phyloP scores from a whole-genome alignment of 257 asterid genomes.

The Solanum bulbocastanum region DNA sequence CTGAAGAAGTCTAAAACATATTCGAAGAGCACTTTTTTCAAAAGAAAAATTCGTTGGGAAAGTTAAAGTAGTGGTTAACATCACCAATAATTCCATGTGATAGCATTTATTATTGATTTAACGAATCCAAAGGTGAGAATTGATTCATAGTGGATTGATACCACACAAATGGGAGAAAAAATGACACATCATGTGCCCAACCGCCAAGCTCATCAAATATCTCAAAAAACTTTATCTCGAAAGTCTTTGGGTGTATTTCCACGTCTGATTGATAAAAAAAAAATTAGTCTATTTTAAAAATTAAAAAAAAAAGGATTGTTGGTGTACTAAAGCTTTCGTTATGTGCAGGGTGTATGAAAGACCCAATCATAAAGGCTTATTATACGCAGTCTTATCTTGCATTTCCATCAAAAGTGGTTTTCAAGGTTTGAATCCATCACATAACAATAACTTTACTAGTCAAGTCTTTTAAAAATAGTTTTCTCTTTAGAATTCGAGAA shows the following conservation, averaged over 20 bases:
- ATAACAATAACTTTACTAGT: too few relatives aligned
- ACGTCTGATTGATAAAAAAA: too few relatives aligned
- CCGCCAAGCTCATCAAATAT: background rate
- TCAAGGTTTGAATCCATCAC: rapidly evolving
- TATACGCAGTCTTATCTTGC: rapidly evolving
- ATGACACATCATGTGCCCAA: background rate
- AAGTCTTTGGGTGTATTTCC: background rate
- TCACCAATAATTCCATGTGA: background rate
- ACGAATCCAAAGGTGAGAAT: background rate
- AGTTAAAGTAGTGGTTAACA: background rate
- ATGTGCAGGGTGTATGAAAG: rapidly evolving
- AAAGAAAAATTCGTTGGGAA: background rate
- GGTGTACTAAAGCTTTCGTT: background rate
- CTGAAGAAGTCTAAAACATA: background rate
- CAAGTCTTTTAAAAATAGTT: too few relatives aligned
- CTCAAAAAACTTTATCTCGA: background rate
- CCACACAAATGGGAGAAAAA: background rate
- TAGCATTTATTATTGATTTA: background rate
- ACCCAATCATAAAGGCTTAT: too few relatives aligned
- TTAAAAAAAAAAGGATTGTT: too few relatives aligned
- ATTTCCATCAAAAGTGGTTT: too few relatives aligned
- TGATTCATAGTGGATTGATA: background rate
- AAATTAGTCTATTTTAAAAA: too few relatives aligned
- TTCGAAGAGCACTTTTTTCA: background rate
- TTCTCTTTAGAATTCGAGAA: too few relatives aligned